Evolutionary conservation across 2,329 filamentous ascomycete species (phyloP).

Genomic region (Chaetomiaceae sp.): DNA sequence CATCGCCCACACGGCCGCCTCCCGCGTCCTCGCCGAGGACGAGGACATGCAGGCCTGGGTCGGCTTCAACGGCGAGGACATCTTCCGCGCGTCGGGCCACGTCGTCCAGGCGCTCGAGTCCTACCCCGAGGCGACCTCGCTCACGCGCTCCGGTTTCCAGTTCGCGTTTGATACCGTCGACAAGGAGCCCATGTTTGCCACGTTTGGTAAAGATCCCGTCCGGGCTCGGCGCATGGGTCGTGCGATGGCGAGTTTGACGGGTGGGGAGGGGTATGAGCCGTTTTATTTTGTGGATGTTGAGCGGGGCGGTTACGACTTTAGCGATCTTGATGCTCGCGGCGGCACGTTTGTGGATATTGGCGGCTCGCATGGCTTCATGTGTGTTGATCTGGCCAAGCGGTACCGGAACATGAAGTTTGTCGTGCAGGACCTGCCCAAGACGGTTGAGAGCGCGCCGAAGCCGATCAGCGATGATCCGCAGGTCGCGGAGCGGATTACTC

Average conservation of each 20-base stretch:
- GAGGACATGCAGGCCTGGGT: constrained; percentile 48
- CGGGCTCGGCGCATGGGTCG: constrained; percentile 49
- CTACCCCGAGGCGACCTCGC: constrained; percentile 45
- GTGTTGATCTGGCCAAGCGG: constrained; percentile 47
- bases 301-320: constrained; percentile 46
- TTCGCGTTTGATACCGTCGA: constrained; percentile 47
- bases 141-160: constrained; percentile 48
- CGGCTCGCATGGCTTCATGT: constrained; percentile 55
- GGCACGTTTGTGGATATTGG: constrained; percentile 56
- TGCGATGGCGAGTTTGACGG: constrained; percentile 52
- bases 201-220: constrained; percentile 44
- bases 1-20: constrained; percentile 53
- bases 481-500: constrained; percentile 37
- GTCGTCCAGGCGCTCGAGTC: constrained; percentile 42
- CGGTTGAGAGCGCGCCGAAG: constrained; percentile 43
- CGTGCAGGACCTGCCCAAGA: constrained; percentile 51
- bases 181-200: constrained; percentile 51
- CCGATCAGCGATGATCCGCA: constrained; percentile 38
- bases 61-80: constrained; percentile 51
- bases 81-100: constrained; percentile 46
- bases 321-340: constrained; percentile 38
- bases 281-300: constrained; percentile 44
- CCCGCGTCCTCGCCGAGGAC: constrained; percentile 47
- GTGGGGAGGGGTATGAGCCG: constrained; percentile 53
- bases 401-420: constrained; percentile 51